Evolutionary conservation across 2,329 filamentous ascomycete genomes (phyloP), one percentile per base, ranked within the genome.

Genomic region (Venturiaceae sp.): DNA sequence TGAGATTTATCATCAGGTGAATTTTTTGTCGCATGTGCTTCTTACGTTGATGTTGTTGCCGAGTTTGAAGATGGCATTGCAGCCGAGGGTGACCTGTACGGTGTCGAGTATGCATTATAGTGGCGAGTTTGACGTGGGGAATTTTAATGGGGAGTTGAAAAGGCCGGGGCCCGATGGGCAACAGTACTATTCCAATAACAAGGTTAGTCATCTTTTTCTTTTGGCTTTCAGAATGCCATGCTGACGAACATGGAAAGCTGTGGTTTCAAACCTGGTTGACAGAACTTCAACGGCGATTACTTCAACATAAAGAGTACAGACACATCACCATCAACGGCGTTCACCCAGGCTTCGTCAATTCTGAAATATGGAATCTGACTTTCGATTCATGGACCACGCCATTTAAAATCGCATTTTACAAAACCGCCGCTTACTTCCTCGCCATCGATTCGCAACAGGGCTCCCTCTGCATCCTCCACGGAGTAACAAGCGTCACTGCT

Each of bases 181-280:
- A 28, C 44, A 61, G 21, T 64, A 54, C 44, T 71, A 71, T 60
- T 28, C 57, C 13, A 68, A 71, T 61, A 71, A 69, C 62, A 71
- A 71, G 44, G 44, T 47, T 9, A 26, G 21, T 46, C 5, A 11
- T 6, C n/a, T n/a, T n/a, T n/a, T n/a, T n/a, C n/a, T n/a, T n/a
- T 8, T 13, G 21, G 9, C 41, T 14, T 26, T 46, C 14, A 23
- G 21, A 28, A 13, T 11, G 4, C 9, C 5, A 28, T 30, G 13
- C 44, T 47, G 11, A 47, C 30, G 44, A 47, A 26, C n/a, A 47
- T 21, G 44, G 9, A 23, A 5, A 47, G 58, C 60, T 71, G 6
- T 69, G 68, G 61, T 69, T 67, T 58, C 68, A 70, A 60, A 64
- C 63, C 37, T 71, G 67, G 67, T 61, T 69, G 13, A 64, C 66